A percentile compares a stretch with the other conserved stretches of the same genome.
Evolutionary conservation across 768 basidiomycete species (phyloP).

Genomic region (Kwoniella botswanensis): DNA sequence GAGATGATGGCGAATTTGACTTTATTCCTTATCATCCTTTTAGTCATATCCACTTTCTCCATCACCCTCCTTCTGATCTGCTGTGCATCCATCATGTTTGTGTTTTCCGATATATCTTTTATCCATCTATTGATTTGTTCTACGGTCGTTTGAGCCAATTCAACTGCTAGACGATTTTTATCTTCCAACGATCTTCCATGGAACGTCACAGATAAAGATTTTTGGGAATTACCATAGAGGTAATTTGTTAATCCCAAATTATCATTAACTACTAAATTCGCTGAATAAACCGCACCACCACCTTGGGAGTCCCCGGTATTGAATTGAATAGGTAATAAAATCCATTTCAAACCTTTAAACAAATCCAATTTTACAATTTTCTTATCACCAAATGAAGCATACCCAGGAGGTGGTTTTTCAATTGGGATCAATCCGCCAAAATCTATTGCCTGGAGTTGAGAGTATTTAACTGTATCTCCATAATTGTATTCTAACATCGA

Average conservation of each 20-base stretch:
- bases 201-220: slow-evolving; percentile 7
- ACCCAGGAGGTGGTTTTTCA: background rate
- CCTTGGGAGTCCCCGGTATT: background rate
- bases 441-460: slow-evolving; percentile 9
- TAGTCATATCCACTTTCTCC: slow-evolving; percentile 1
- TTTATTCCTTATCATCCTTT: slow-evolving; percentile 4
- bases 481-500: background rate
- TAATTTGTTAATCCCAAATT: slow-evolving; percentile 4
- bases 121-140: background rate
- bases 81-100: background rate
- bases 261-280: slow-evolving; percentile 1
- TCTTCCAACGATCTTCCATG: background rate
- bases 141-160: background rate
- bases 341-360: slow-evolving; percentile 9
- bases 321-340: slow-evolving; percentile 2
- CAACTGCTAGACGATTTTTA: background rate
- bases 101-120: background rate
- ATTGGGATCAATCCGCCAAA: slow-evolving; percentile 20
- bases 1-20: slow-evolving; percentile 4
- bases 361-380: slow-evolving; percentile 11
- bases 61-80: background rate
- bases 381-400: background rate
- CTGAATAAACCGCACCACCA: background rate
- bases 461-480: slow-evolving; percentile 3
- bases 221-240: background rate